phyloP scores from a whole-genome alignment of 257 asterid genomes.

The Lantana camara region DNA sequence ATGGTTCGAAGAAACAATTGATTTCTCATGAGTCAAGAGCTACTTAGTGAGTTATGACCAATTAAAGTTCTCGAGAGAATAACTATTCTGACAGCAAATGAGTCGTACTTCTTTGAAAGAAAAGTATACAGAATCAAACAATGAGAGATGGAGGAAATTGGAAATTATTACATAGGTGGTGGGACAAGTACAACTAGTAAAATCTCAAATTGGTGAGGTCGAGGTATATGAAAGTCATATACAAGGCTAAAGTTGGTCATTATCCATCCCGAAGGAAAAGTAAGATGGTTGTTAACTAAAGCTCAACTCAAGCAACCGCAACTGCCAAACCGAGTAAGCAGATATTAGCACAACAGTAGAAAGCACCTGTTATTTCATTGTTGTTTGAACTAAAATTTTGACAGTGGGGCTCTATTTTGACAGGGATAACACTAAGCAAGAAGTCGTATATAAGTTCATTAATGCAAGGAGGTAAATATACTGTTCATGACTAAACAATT shows the following conservation, averaged over 20 bases:
- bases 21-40: constrained; percentile 7
- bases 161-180: not conserved
- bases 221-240: constrained; percentile 8
- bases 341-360: constrained; percentile 14
- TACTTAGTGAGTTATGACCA: not conserved
- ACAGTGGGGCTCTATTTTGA: constrained; percentile 6
- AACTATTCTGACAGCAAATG: constrained; percentile 5
- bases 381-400: constrained; percentile 13
- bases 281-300: not conserved
- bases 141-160: not conserved
- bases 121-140: constrained; percentile 5
- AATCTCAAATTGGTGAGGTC: not conserved
- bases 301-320: not conserved
- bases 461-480: constrained; percentile 23
- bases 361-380: not conserved
- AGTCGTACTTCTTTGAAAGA: not conserved
- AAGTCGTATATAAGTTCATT: not conserved
- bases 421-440: constrained; percentile 10
- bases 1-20: not conserved
- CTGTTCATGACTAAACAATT: no score
- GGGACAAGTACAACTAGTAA: constrained; percentile 1
- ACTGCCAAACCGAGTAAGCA: not conserved
- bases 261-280: constrained; percentile 6
- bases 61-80: constrained; percentile 12
- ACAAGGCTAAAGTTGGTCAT: constrained; percentile 7